Percentiles rank a stretch among this genome's conserved stretches.
Conservation (phyloP, 1,139 yeast species). For the Kodamaea suecica region DNA sequence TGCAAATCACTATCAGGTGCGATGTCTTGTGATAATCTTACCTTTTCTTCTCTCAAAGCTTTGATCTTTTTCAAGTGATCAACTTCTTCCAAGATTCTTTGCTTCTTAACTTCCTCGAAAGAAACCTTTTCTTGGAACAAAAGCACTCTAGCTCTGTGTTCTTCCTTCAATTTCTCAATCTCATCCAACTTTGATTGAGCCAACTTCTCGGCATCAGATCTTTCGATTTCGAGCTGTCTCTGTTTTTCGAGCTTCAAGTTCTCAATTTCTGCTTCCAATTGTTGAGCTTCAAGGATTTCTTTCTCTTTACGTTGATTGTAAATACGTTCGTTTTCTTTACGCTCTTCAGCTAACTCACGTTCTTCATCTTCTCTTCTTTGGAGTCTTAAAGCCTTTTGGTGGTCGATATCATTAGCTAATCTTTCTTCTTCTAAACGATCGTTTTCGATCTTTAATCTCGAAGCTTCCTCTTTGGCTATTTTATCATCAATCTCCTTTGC, state of each 20-base stretch:
- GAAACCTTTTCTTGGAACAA: slow-evolving; percentile 32
- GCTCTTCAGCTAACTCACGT: slow-evolving; percentile 25
- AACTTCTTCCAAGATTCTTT: slow-evolving; percentile 37
- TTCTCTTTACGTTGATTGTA: slow-evolving; percentile 26
- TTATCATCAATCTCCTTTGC: slow-evolving; percentile 11
- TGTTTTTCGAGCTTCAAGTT: slow-evolving; percentile 26
- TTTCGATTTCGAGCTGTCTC: slow-evolving; percentile 25
- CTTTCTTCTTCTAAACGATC: slow-evolving; percentile 23
- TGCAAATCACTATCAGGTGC: slow-evolving; percentile 24
- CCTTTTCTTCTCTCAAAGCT: slow-evolving; percentile 39
- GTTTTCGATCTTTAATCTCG: too few relatives aligned
- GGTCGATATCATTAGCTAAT: slow-evolving; percentile 25
- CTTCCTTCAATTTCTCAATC: slow-evolving; percentile 33
- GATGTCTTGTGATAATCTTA: slow-evolving; percentile 29
- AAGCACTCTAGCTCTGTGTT: slow-evolving; percentile 31
- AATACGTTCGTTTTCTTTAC: slow-evolving; percentile 26
- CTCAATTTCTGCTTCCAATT: slow-evolving; percentile 32
- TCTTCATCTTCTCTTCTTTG: slow-evolving; percentile 29
- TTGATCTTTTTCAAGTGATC: slow-evolving; percentile 38
- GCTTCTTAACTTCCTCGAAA: slow-evolving; percentile 36
- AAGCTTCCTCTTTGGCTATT: slow-evolving; percentile 11
- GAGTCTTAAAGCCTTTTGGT: slow-evolving; percentile 27
- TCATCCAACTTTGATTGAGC: slow-evolving; percentile 35
- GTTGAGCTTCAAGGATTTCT: slow-evolving; percentile 16
- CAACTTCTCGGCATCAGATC: slow-evolving; percentile 30